These are phyloP conservation scores for Erythrophleum fordii DNA, from an alignment of 306 rosid genomes.

Conservation along the genomic window DNA sequence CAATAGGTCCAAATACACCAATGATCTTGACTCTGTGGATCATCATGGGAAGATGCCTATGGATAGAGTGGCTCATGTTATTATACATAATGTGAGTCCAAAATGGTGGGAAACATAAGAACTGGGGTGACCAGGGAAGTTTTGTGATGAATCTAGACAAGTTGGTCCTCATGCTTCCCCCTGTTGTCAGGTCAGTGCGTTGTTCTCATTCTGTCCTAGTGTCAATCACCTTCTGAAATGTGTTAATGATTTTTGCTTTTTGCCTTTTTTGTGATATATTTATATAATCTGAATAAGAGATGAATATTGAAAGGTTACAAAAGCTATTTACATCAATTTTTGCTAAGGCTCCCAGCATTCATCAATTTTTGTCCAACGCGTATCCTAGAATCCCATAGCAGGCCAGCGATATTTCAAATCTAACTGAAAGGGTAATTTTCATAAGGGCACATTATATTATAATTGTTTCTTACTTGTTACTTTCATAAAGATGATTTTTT, in stretches of 20 bases:
- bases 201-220: conserved; percentile 13
- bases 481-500: conserved; percentile 28
- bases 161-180: conserved; percentile 93
- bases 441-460: conserved; percentile 2
- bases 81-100: conserved; percentile 28
- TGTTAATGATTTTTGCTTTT: conserved; percentile 12
- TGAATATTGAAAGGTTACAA: too few species aligned
- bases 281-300: conserved; percentile 12
- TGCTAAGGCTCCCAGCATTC: conserved; percentile 9
- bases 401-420: conserved; percentile 20
- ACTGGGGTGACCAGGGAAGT: conserved; percentile 74
- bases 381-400: conserved; percentile 3
- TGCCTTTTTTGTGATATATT: neutral
- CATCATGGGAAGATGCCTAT: conserved; percentile 49
- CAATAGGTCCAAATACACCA: conserved; percentile 71
- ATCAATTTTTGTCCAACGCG: conserved; percentile 8
- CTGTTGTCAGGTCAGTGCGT: conserved; percentile 85
- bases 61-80: conserved; percentile 35
- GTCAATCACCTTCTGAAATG: too few species aligned
- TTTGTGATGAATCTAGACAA: conserved; percentile 82
- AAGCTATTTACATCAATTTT: too few species aligned
- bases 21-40: too few species aligned
- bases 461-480: conserved; percentile 27
- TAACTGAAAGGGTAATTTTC: conserved; percentile 21
- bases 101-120: conserved; percentile 99